Conservation (phyloP, 179 eudicot species). For the Drosera spatulata region DNA sequence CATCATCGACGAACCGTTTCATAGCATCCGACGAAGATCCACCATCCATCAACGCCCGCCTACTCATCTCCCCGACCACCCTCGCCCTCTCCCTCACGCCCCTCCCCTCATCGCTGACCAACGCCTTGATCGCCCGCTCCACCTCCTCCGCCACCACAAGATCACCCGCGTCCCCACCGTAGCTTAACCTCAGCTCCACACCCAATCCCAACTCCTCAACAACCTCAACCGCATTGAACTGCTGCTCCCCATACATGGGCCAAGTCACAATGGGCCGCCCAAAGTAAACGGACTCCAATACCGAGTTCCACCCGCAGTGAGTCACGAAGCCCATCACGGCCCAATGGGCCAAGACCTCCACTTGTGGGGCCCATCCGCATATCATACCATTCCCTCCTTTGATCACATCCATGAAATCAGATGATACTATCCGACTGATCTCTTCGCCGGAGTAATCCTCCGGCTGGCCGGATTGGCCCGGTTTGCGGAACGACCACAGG, state of each 20-base stretch:
- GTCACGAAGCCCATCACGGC: slow-evolving; percentile 26
- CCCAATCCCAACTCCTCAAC: slow-evolving; percentile 12
- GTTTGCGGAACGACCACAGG: slow-evolving; percentile 20
- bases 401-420: slow-evolving; percentile 9
- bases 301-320: slow-evolving; percentile 40
- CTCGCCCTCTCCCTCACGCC: slow-evolving; percentile 1
- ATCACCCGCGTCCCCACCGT: slow-evolving; percentile 1
- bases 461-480: slow-evolving; percentile 1
- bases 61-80: slow-evolving; percentile 1
- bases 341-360: slow-evolving; percentile 17
- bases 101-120: slow-evolving; percentile 8
- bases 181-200: slow-evolving; percentile 13
- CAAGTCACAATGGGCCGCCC: slow-evolving; percentile 14
- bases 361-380: slow-evolving; percentile 35
- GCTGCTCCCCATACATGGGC: slow-evolving; percentile 18
- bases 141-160: slow-evolving; percentile 17
- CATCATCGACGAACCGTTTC: slow-evolving; percentile 3
- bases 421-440: slow-evolving; percentile 10
- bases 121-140: slow-evolving; percentile 9
- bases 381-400: slow-evolving; percentile 19
- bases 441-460: slow-evolving; percentile 7
- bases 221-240: slow-evolving; percentile 7
- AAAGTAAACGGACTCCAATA: slow-evolving; percentile 11
- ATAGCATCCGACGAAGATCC: slow-evolving; percentile 11
- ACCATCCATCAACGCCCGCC: slow-evolving; percentile 2